Evolutionary conservation across 331 rosid genomes (phyloP).

Genomic region (Pyracantha coccinea): DNA sequence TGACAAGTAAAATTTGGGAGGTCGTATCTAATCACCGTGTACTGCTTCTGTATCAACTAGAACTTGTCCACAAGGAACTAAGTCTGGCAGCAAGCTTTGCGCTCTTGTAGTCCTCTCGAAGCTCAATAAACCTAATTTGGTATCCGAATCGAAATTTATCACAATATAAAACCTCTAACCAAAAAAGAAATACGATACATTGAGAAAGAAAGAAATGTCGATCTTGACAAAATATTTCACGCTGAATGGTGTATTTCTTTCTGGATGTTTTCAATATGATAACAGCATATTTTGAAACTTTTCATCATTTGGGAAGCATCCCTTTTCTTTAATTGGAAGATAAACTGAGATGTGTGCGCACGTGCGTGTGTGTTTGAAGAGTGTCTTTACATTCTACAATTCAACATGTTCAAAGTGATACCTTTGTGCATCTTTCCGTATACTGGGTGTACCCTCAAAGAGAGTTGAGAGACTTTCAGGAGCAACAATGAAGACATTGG

Average conservation of each 20-base stretch:
- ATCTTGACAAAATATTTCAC: background rate
- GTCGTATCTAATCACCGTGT: constrained; percentile 4
- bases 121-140: constrained; percentile 67
- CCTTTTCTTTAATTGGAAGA: background rate
- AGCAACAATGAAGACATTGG: constrained; percentile 98
- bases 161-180: background rate
- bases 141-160: constrained; percentile 13
- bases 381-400: background rate
- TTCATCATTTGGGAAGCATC: background rate
- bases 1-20: background rate
- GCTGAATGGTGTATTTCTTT: background rate
- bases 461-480: constrained; percentile 90
- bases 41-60: constrained; percentile 26
- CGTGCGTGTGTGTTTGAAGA: background rate
- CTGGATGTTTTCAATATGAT: background rate
- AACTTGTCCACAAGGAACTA: constrained; percentile 69
- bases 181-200: background rate
- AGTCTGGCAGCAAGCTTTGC: constrained; percentile 81
- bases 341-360: background rate
- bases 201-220: no score
- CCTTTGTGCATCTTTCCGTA: constrained; percentile 90
- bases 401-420: constrained; percentile 15
- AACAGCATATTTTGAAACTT: background rate
- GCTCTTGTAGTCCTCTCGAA: constrained; percentile 87
- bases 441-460: constrained; percentile 93